phyloP scores from a whole-genome alignment of 1,284 basidiomycete genomes.

The Leucoagaricus sp. region DNA sequence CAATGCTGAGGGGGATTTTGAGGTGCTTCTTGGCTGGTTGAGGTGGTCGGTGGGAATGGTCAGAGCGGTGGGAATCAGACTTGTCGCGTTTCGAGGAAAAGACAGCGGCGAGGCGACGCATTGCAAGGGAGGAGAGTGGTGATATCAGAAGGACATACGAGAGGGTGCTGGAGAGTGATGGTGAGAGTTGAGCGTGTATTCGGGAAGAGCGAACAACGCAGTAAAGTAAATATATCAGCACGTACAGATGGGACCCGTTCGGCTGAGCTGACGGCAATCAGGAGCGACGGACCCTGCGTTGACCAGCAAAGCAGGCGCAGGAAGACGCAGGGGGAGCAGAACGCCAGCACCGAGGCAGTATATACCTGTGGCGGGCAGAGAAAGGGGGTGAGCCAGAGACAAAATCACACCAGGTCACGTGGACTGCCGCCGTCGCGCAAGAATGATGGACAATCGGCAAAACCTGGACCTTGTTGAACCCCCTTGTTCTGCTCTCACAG shows the following conservation, averaged over 20 bases:
- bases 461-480: too few relatives aligned
- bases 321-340: background rate
- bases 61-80: conserved; percentile 26
- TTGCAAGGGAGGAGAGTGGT: conserved; percentile 21
- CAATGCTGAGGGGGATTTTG: conserved; percentile 18
- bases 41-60: conserved; percentile 19
- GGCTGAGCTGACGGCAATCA: conserved; percentile 3
- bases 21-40: conserved; percentile 23
- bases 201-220: background rate
- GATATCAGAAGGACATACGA: conserved; percentile 14
- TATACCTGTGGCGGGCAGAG: background rate
- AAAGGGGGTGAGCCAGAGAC: conserved; percentile 7
- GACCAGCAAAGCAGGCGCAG: background rate
- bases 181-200: conserved; percentile 8
- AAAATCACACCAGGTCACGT: conserved; percentile 8
- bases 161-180: background rate
- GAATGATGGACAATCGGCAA: too few relatives aligned
- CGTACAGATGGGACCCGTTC: conserved; percentile 6
- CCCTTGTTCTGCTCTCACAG: too few relatives aligned
- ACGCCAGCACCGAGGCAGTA: background rate
- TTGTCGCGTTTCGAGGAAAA: conserved; percentile 59
- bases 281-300: background rate
- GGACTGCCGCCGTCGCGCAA: background rate
- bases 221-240: conserved; percentile 13
- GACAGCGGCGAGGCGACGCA: conserved; percentile 50